Base-by-base conservation (phyloP, 108 stramenopile species). In the Ochromonas danica region DNA sequence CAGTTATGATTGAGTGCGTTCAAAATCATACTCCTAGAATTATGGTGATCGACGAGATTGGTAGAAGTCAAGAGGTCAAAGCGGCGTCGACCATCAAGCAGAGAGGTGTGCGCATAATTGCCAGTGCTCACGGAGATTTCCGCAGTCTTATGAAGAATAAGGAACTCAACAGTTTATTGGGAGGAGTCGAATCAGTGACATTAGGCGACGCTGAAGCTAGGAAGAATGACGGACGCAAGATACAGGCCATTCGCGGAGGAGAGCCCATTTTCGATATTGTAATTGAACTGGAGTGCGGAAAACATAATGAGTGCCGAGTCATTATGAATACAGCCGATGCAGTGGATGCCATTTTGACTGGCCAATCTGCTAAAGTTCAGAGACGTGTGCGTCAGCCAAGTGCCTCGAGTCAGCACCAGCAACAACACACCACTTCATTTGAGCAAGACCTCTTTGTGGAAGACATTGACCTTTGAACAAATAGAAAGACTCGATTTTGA, bases 21-120 rank as follows among this genome's bases (percentile, higher is more conserved):
- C 90, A 91, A 78, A 91, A 91, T 45, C 90, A 91, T 45, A 89
- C 88, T 14, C 90, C 90, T 0, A 28, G 77, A 0, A 79, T 82
- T n/a, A 89, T 90, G 85, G 85, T 91, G 14, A 84, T 91, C 81
- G 91, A 91, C 79, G 91, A 88, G 78, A 85, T 88, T 72, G 89
- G 90, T 0, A 62, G 88, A 25, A 42, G 62, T 0, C 80, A 38
- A 27, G 91, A 90, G 43, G 91, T 90, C 1, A 80, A 81, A 63
- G 91, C 88, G 0, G 89, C 91, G 27, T 70, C 70, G 30, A 89
- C 88, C 36, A 41, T 61, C 43, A 83, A 84, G 43, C 74, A 89
- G 43, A 81, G 91, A 14, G 89, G 89, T 1, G 89, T 90, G 35
- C 87, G 89, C 51, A 43, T 91, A 65, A 80, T 91, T 61, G 91